Conservation (phyloP, 2,329 filamentous ascomycete genomes). For the Trichoderma afroharzianum region DNA sequence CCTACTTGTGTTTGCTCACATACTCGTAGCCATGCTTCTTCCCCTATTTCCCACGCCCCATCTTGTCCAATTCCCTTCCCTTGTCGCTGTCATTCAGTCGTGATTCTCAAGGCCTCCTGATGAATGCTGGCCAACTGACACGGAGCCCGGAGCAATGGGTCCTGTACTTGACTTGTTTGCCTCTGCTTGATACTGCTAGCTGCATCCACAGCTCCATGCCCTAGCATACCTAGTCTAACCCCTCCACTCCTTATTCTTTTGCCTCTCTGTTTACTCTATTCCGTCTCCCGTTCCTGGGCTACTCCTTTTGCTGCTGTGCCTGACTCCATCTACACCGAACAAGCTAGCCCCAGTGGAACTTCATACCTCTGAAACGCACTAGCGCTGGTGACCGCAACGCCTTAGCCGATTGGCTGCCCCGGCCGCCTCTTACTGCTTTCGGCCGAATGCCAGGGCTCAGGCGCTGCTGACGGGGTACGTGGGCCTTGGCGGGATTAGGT, state of each 20-base stretch:
- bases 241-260: neutral
- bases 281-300: neutral
- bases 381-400: slow-evolving; percentile 9
- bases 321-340: neutral
- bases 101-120: neutral
- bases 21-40: neutral
- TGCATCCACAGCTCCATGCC: neutral
- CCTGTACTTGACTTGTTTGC: neutral
- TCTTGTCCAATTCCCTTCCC: neutral
- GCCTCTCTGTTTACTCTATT: neutral
- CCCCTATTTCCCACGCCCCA: neutral
- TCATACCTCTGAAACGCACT: slow-evolving; percentile 16
- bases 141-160: neutral
- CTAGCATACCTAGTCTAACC: neutral
- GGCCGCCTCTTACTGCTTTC: neutral
- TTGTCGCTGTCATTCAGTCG: neutral
- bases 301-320: neutral
- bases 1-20: neutral
- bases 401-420: slow-evolving; percentile 10
- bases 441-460: neutral
- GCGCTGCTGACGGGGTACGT: neutral
- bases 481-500: neutral
- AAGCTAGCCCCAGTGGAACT: neutral
- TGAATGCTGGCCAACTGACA: neutral
- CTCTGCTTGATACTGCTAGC: neutral